Evolutionary conservation across 192 early-diverging fungal genomes (phyloP).

Genomic region (Martensiomyces pterosporus): DNA sequence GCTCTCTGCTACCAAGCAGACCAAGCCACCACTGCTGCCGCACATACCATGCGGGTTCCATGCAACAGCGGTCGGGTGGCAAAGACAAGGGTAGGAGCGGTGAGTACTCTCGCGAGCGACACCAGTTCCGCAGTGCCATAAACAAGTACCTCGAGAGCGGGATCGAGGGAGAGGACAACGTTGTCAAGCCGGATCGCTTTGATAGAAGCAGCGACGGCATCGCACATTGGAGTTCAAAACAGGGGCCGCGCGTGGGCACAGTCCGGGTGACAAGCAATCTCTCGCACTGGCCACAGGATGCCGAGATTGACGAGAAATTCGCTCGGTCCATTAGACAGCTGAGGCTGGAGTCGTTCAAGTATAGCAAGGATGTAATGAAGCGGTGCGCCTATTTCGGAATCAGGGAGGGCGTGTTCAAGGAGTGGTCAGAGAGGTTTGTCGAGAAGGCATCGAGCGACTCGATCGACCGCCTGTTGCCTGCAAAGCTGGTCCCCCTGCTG

Average conservation of each 20-base stretch:
- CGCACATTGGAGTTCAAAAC: background rate
- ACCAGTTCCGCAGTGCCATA: too few relatives aligned
- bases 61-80: too few relatives aligned
- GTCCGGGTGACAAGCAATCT: background rate
- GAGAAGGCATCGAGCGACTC: slow-evolving; percentile 9
- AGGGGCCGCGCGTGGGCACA: background rate
- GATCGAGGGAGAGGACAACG: background rate
- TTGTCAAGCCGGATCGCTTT: background rate
- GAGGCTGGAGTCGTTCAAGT: slow-evolving; percentile 18
- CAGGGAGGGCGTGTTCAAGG: slow-evolving; percentile 10
- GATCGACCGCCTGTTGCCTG: slow-evolving; percentile 23
- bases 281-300: slow-evolving; percentile 16
- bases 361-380: background rate
- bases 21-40: too few relatives aligned
- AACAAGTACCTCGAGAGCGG: too few relatives aligned
- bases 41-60: too few relatives aligned
- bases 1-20: too few relatives aligned
- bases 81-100: too few relatives aligned
- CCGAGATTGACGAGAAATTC: slow-evolving; percentile 32
- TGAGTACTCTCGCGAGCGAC: too few relatives aligned
- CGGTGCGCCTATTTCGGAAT: slow-evolving; percentile 48
- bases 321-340: slow-evolving; percentile 4
- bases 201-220: too few relatives aligned
- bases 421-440: slow-evolving; percentile 27
- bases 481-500: slow-evolving; percentile 18